A percentile compares a stretch with the other conserved stretches of the same genome.
Evolutionary conservation across 2,329 filamentous ascomycete genomes (phyloP).

Genomic region (Penicillium decumbens): DNA sequence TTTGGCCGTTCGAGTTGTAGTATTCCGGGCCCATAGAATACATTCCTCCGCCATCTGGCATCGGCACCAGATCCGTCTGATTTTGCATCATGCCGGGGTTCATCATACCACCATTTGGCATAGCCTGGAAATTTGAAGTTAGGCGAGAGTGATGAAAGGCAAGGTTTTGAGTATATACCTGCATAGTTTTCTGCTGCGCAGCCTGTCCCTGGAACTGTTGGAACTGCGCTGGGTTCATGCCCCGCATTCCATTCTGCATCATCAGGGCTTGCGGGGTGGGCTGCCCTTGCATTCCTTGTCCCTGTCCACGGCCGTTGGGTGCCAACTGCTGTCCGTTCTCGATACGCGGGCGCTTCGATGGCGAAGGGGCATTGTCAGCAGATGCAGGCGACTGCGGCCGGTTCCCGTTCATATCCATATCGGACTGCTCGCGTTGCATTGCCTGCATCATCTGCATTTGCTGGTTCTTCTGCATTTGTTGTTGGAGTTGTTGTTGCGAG

Average conservation of each 20-base stretch:
- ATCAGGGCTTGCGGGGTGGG: constrained; percentile 52
- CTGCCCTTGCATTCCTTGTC: constrained; percentile 67
- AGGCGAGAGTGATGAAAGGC: constrained; percentile 71
- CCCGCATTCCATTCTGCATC: constrained; percentile 48
- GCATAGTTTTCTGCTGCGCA: constrained; percentile 76
- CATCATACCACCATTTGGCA: constrained; percentile 68
- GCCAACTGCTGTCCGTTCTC: constrained; percentile 76
- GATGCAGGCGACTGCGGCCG: constrained; percentile 77
- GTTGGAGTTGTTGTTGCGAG: constrained; percentile 59
- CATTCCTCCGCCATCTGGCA: constrained; percentile 54
- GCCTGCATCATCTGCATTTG: constrained; percentile 62
- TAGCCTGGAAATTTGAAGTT: constrained; percentile 74
- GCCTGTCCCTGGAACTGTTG: constrained; percentile 57
- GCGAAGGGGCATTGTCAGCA: constrained; percentile 83
- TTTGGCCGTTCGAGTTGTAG: constrained; percentile 55
- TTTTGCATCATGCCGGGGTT: constrained; percentile 62
- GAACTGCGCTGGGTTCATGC: constrained; percentile 72
- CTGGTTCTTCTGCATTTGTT: constrained; percentile 60
- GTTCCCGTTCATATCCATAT: constrained; percentile 77
- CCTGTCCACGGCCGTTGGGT: constrained; percentile 65
- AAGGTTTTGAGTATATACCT: constrained; percentile 80
- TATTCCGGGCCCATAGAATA: constrained; percentile 50
- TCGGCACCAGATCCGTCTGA: constrained; percentile 79
- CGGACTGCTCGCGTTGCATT: constrained; percentile 83
- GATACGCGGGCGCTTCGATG: constrained; percentile 81